These are phyloP conservation scores for Aphanoascus verrucosus DNA, from an alignment of 2,329 filamentous ascomycete species.

Conservation along the genomic window DNA sequence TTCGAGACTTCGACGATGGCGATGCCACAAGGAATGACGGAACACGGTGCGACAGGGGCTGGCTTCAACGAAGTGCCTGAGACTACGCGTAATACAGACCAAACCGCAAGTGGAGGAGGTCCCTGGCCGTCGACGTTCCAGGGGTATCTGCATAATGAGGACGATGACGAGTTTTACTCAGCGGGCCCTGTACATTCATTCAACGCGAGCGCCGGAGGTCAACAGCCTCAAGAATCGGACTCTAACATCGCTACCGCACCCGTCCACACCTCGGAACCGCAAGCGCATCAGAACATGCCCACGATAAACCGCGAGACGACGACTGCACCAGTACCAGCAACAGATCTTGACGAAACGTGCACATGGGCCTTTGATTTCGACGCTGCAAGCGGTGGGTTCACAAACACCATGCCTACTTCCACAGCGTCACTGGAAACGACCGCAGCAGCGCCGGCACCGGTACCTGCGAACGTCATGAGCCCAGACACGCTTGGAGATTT, in stretches of 20 bases:
- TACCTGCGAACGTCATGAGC: no score
- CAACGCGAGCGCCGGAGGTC: not conserved
- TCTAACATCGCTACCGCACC: not conserved
- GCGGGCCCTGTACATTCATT: not conserved
- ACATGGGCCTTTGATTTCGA: conserved; percentile 6
- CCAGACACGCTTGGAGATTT: no score
- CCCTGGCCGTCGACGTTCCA: not conserved
- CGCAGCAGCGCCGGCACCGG: no score
- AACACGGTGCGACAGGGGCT: not conserved
- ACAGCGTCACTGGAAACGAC: not conserved
- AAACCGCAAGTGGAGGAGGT: not conserved
- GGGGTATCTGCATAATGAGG: not conserved
- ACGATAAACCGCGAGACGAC: not conserved
- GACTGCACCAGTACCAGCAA: not conserved
- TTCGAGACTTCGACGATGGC: not conserved
- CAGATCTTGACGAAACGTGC: not conserved
- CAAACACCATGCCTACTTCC: not conserved
- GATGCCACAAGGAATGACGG: not conserved
- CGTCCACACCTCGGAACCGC: not conserved
- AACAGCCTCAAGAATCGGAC: not conserved
- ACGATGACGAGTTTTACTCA: not conserved
- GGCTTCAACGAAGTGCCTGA: not conserved
- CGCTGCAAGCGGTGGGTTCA: not conserved
- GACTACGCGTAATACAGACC: not conserved
- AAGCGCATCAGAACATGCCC: not conserved